These are phyloP conservation scores for Monosporascus ibericus DNA, from an alignment of 2,329 filamentous ascomycete species.

Conservation along the genomic window DNA sequence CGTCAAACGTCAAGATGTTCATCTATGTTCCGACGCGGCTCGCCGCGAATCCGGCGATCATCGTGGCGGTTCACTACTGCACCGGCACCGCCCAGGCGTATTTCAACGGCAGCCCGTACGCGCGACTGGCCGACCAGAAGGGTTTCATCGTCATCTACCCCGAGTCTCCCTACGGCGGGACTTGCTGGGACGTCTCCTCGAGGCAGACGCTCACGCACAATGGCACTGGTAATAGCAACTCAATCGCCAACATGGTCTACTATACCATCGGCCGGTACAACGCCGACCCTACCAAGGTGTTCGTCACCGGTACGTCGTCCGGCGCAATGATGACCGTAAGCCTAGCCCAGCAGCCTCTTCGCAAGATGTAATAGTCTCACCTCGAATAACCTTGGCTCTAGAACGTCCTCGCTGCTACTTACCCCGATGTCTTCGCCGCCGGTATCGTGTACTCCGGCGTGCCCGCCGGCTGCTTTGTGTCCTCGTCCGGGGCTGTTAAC, in stretches of 20 bases:
- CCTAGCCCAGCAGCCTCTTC: neutral
- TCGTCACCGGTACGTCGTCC: constrained; percentile 43
- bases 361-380: too few relatives aligned
- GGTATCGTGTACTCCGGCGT: constrained; percentile 38
- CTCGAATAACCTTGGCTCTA: neutral
- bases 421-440: constrained; percentile 41
- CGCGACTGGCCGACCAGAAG: constrained; percentile 30
- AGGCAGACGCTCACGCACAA: constrained; percentile 44
- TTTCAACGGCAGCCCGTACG: constrained; percentile 43
- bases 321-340: constrained; percentile 45
- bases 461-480: constrained; percentile 38
- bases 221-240: constrained; percentile 50
- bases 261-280: constrained; percentile 47
- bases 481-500: constrained; percentile 30
- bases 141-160: constrained; percentile 50
- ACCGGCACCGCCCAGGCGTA: constrained; percentile 42
- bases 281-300: constrained; percentile 45
- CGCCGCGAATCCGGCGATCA: constrained; percentile 35
- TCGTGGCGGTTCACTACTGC: constrained; percentile 52
- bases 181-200: constrained; percentile 46
- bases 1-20: constrained; percentile 38
- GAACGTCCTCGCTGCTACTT: constrained; percentile 40
- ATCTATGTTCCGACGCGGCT: constrained; percentile 34
- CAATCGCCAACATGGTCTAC: constrained; percentile 53
- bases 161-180: constrained; percentile 41